phyloP scores from a whole-genome alignment of 345 rosid species.

The Acer yangbiense region DNA sequence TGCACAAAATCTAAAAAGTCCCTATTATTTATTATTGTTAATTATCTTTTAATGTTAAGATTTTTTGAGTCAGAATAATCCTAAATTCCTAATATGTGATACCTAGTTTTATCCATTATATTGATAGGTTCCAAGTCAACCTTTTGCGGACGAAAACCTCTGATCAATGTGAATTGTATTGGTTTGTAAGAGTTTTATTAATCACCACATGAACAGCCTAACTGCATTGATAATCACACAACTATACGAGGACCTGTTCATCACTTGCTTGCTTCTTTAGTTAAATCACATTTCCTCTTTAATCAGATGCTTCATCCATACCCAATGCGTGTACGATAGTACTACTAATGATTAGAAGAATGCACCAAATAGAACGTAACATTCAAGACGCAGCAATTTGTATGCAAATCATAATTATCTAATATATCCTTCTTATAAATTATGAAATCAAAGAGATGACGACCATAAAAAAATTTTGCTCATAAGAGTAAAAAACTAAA shows the following conservation, averaged over 20 bases:
- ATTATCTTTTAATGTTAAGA: no score
- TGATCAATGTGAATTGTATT: neutral
- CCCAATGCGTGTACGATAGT: neutral
- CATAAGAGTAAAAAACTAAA: constrained; percentile 12
- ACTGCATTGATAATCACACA: neutral
- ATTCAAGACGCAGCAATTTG: neutral
- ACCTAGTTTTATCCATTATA: neutral
- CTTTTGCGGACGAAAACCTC: neutral
- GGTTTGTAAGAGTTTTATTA: neutral
- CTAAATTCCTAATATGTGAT: neutral
- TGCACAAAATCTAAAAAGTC: neutral
- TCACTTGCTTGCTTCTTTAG: neutral
- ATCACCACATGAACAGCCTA: neutral
- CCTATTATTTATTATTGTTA: no score
- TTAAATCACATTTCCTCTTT: neutral
- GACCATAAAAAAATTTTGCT: neutral
- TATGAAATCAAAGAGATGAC: no score
- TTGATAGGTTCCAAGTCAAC: neutral
- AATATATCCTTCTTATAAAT: no score
- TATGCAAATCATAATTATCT: no score
- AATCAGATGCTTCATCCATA: neutral
- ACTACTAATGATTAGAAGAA: neutral
- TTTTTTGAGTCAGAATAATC: neutral
- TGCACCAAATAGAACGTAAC: neutral
- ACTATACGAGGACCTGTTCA: neutral